Conservation (phyloP, 1,139 yeast genomes). For the Yamadazyma sp. region DNA sequence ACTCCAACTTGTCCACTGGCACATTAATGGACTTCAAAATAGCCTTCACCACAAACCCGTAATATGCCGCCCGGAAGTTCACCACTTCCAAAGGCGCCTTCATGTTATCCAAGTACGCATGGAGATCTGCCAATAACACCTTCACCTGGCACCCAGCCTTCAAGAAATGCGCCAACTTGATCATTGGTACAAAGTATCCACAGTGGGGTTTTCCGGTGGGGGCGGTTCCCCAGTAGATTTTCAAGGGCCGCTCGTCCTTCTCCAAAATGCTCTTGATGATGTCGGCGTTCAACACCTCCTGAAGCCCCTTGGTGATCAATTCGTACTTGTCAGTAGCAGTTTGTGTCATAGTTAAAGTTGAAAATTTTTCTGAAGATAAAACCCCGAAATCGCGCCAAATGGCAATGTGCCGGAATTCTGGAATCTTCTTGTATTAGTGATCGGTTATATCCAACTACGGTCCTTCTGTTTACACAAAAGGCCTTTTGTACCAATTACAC, state of each 20-base stretch:
- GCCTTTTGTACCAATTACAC: not conserved
- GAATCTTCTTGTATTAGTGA: conserved; percentile 4
- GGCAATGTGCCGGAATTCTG: conserved; percentile 1
- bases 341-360: not conserved
- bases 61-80: conserved; percentile 82
- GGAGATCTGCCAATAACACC: conserved; percentile 92
- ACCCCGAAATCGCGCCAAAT: too few relatives aligned
- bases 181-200: conserved; percentile 98
- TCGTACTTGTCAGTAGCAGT: conserved; percentile 66
- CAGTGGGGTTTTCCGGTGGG: conserved; percentile 96
- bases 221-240: conserved; percentile 87
- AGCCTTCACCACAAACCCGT: conserved; percentile 78
- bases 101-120: conserved; percentile 97
- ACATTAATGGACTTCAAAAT: conserved; percentile 84
- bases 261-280: conserved; percentile 84
- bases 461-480: not conserved
- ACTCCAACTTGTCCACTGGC: conserved; percentile 83
- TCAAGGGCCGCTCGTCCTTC: conserved; percentile 76
- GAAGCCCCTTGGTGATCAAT: conserved; percentile 81
- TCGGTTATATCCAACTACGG: not conserved
- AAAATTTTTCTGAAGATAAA: not conserved
- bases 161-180: conserved; percentile 90
- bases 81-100: conserved; percentile 96
- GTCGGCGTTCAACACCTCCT: conserved; percentile 87
- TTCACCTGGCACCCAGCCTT: conserved; percentile 96